Evolutionary conservation across 345 rosid species (phyloP), one percentile per base, ranked within the genome.

Genomic region (Fremontodendron californicum): DNA sequence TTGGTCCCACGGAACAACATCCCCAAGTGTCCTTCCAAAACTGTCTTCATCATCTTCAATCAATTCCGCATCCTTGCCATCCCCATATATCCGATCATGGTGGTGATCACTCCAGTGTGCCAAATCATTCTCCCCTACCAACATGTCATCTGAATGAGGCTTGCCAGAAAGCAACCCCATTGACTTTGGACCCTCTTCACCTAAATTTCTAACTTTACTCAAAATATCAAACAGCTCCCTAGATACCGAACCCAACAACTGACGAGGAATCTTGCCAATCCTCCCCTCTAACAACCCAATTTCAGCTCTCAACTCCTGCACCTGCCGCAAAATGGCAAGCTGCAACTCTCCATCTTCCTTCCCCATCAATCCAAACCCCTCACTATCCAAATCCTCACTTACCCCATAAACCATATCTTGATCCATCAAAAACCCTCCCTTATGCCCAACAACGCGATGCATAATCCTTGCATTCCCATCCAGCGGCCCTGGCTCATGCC

Each of bases 391-490:
- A 13, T 93, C 99, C 79, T 96, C 99, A 58, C 83, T 90, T 55
- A 96, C 98, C 33, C 99, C 99, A 80, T 93, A 96, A 35, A 84
- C 89, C 1, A 82, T 82, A 33, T 96, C 99, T 68, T 90, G 97
- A 71, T 96, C 98, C 89, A 87, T 82, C 77, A 88, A 69, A 81
- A 90, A 84, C 13, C 90, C 89, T 45, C 90, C 97, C 75, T 93
- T 93, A 73, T 89, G 93, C 83, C 98, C 99, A 80, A 96, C 93
- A 75, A 96, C 87, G 45, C 98, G 88, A 85, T 96, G 99, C 91
- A 96, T 93, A 80, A 96, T 96, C 83, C 99, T 92, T 0, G 99
- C 99, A 69, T 94, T 93, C 37, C 99, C 99, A 89, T 96, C 98
- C 83, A 88, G 67, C 0, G 99, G 98, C 74, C 99, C 99, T 0